phyloP scores from a whole-genome alignment of 2,329 filamentous ascomycete genomes.

The Alternaria panax region DNA sequence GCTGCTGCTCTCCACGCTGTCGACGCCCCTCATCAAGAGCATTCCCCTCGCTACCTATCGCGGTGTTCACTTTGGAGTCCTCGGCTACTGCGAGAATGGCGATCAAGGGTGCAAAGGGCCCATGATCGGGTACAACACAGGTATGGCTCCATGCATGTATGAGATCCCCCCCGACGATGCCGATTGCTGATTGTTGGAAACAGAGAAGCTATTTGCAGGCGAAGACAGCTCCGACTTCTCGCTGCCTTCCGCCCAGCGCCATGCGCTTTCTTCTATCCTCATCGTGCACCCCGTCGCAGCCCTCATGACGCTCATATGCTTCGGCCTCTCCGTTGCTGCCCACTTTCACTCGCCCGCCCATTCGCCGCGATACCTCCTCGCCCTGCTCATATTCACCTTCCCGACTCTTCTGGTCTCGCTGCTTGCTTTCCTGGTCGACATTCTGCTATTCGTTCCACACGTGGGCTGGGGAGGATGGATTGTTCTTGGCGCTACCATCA shows the following conservation, averaged over 20 bases:
- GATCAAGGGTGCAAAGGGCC: slow-evolving; percentile 68
- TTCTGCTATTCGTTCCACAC: slow-evolving; percentile 92
- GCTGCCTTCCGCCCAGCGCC: slow-evolving; percentile 69
- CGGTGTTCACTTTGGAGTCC: slow-evolving; percentile 85
- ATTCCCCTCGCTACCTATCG: slow-evolving; percentile 83
- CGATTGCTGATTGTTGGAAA: slow-evolving; percentile 21
- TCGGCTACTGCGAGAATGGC: slow-evolving; percentile 78
- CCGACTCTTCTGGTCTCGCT: slow-evolving; percentile 84
- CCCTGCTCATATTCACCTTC: slow-evolving; percentile 84
- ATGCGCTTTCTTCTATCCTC: slow-evolving; percentile 83
- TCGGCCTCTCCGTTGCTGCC: slow-evolving; percentile 77
- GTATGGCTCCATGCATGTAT: slow-evolving; percentile 60
- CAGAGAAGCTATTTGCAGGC: slow-evolving; percentile 59
- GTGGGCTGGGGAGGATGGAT: slow-evolving; percentile 94
- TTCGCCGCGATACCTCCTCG: slow-evolving; percentile 85
- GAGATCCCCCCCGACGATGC: neutral
- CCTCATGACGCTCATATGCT: slow-evolving; percentile 82
- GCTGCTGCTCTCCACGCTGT: slow-evolving; percentile 86
- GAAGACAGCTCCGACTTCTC: slow-evolving; percentile 62
- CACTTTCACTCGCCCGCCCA: slow-evolving; percentile 90
- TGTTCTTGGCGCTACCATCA: slow-evolving; percentile 85
- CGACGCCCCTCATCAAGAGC: slow-evolving; percentile 83
- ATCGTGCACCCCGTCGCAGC: slow-evolving; percentile 93
- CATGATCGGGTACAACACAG: slow-evolving; percentile 83
- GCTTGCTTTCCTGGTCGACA: slow-evolving; percentile 89